A percentile compares a stretch with the other conserved stretches of the same genome.
Conservation (phyloP, 202 grass and related monocot genomes). For the Elaeis oleifera region DNA sequence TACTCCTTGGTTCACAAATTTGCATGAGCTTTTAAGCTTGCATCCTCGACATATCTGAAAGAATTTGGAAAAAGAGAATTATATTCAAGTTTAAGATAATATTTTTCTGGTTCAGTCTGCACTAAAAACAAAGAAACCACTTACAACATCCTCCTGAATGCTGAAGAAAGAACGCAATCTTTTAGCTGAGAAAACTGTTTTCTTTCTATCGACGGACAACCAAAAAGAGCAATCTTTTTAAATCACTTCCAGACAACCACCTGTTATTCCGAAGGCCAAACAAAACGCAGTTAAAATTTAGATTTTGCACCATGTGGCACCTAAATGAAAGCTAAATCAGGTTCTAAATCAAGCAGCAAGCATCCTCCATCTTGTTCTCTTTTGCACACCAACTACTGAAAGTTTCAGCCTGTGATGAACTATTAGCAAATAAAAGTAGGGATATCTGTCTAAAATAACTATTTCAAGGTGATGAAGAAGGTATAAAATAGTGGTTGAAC, state of each 20-base stretch:
- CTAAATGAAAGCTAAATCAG: no score
- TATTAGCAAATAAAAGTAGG: no score
- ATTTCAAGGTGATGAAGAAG: no score
- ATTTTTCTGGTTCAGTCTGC: background rate
- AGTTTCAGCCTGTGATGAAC: no score
- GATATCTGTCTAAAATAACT: no score
- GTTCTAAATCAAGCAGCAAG: no score
- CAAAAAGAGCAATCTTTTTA: conserved; percentile 67
- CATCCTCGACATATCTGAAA: conserved; percentile 58
- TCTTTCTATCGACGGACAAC: conserved; percentile 35
- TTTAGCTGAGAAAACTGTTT: conserved; percentile 63
- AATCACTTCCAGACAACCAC: conserved; percentile 70
- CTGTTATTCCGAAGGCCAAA: conserved; percentile 16
- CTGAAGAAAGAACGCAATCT: conserved; percentile 54
- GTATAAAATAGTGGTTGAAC: no score
- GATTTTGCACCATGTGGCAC: no score
- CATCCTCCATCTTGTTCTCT: no score
- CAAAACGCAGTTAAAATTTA: no score
- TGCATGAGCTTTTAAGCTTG: conserved; percentile 59
- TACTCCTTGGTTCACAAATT: conserved; percentile 59
- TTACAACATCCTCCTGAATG: conserved; percentile 66
- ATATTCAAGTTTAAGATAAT: background rate
- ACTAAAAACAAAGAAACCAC: conserved; percentile 1
- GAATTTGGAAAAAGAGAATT: conserved; percentile 7
- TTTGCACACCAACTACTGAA: no score